A percentile compares a stretch with the other conserved stretches of the same genome.
phyloP scores from a whole-genome alignment of 345 rosid genomes.

The Hibiscus tridactylites region DNA sequence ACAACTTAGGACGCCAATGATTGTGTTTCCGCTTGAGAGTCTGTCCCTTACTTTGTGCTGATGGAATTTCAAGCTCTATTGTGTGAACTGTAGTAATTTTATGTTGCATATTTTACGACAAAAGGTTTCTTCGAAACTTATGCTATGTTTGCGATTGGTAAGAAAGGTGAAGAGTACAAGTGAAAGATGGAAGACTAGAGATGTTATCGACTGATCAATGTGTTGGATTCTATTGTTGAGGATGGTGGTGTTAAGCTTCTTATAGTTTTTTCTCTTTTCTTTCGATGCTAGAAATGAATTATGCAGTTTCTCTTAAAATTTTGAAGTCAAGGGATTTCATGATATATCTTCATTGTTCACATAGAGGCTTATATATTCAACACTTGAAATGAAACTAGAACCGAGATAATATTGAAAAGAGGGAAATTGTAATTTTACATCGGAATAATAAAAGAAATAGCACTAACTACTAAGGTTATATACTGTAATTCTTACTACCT shows the following conservation, averaged over 20 bases:
- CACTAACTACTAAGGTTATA: neutral
- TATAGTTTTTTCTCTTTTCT: neutral
- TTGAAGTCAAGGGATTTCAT: neutral
- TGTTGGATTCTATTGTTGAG: neutral
- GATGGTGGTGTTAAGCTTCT: neutral
- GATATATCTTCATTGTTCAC: neutral
- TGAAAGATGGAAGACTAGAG: neutral
- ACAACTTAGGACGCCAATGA: slow-evolving; percentile 3
- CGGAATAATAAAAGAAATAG: neutral
- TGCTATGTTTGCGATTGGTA: neutral
- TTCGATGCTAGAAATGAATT: neutral
- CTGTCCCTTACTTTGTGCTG: neutral
- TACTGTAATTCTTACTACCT: neutral
- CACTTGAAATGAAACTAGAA: neutral
- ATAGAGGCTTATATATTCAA: neutral
- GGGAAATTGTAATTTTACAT: neutral
- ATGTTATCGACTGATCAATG: neutral
- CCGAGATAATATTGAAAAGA: neutral
- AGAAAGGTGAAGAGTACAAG: too few species aligned
- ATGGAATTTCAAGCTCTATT: neutral
- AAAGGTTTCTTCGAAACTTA: neutral
- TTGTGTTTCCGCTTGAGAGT: neutral
- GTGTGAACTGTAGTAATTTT: neutral
- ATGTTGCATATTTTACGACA: neutral
- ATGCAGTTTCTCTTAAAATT: neutral